Conservation (phyloP, 805 yeast species). For the Wickerhamomyces chaumierensis region DNA sequence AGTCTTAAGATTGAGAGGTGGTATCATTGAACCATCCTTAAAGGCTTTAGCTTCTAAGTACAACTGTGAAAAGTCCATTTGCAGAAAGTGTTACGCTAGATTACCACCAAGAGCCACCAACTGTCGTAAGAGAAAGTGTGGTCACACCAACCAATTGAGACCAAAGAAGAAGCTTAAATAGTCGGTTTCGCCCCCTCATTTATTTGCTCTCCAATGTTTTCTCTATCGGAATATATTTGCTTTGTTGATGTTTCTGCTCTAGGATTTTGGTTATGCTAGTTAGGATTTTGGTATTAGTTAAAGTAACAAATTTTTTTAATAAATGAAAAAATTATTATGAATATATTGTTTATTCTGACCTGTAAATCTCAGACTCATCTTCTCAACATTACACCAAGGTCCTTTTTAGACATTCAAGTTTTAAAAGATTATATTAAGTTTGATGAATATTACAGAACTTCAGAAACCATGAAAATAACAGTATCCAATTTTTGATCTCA, state of each 20-base stretch:
- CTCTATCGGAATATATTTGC: background rate
- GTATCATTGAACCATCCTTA: conserved; percentile 98
- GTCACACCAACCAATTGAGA: conserved; percentile 99
- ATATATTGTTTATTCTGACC: too few relatives aligned
- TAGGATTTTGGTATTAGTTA: background rate
- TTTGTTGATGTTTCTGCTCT: background rate
- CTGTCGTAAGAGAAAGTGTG: conserved; percentile 99
- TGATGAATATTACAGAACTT: too few relatives aligned
- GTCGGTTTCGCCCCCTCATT: conserved; percentile 30
- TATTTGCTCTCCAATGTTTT: conserved; percentile 3
- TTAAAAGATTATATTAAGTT: too few relatives aligned
- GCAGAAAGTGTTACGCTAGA: conserved; percentile 99
- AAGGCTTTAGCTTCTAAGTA: conserved; percentile 98
- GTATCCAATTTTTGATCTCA: too few relatives aligned
- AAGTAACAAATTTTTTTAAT: background rate
- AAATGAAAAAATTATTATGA: background rate
- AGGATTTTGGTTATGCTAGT: background rate
- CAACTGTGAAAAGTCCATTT: conserved; percentile 99
- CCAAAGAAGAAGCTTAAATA: conserved; percentile 99
- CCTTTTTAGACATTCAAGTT: too few relatives aligned
- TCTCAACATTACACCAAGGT: too few relatives aligned
- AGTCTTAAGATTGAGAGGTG: conserved; percentile 96
- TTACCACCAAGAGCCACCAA: conserved; percentile 99
- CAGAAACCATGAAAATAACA: too few relatives aligned
- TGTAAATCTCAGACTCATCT: too few relatives aligned